These are phyloP conservation scores for Casuarina equisetifolia DNA, from an alignment of 306 rosid species.

Conservation along the genomic window DNA sequence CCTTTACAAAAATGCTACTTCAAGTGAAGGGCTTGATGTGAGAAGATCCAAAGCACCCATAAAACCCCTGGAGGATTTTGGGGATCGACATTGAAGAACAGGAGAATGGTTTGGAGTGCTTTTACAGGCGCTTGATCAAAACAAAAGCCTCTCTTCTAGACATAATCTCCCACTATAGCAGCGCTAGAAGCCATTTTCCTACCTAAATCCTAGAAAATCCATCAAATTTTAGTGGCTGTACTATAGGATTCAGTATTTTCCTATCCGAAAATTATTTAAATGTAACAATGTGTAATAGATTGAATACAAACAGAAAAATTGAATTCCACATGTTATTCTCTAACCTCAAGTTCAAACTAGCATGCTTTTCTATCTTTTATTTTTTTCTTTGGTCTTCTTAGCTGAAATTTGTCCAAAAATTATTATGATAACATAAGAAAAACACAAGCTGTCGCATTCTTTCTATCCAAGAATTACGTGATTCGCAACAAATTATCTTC, in stretches of 20 bases:
- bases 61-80: slow-evolving; percentile 43
- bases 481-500: too few relatives aligned
- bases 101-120: slow-evolving; percentile 51
- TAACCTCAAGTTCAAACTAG: too few relatives aligned
- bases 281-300: slow-evolving; percentile 18
- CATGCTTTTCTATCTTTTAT: neutral
- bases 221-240: slow-evolving; percentile 44
- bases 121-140: slow-evolving; percentile 60
- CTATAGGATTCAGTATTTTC: slow-evolving; percentile 27
- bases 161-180: slow-evolving; percentile 41
- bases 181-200: neutral
- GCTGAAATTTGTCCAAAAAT: too few relatives aligned
- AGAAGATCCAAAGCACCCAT: slow-evolving; percentile 32
- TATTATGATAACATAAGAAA: too few relatives aligned
- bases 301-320: slow-evolving; percentile 20
- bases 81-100: slow-evolving; percentile 47
- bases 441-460: too few relatives aligned
- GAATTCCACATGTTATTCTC: neutral
- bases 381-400: neutral
- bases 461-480: too few relatives aligned
- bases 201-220: slow-evolving; percentile 21
- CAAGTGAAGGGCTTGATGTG: neutral
- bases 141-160: slow-evolving; percentile 60
- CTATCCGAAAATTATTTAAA: neutral
- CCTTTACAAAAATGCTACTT: neutral